Conservation (phyloP, 352 stramenopile genomes). For the Phytopythium vexans region DNA sequence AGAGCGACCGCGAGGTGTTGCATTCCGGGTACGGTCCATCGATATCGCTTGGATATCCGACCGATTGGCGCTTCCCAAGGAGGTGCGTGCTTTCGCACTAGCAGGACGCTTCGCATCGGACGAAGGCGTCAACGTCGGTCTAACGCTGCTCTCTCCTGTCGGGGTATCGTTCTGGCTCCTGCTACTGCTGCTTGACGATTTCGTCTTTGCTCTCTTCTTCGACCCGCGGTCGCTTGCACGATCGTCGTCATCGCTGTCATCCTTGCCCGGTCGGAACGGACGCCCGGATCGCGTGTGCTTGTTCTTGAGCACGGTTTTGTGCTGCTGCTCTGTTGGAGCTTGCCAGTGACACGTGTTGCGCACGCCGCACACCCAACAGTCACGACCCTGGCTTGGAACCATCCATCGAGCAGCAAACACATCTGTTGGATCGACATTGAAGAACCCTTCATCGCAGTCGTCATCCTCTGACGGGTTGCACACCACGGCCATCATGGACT, state of each 20-base stretch:
- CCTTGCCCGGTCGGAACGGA: constrained; percentile 7
- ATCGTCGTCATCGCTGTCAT: constrained; percentile 27
- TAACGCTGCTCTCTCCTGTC: too few relatives aligned
- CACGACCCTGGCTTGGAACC: constrained; percentile 44
- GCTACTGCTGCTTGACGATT: constrained; percentile 3
- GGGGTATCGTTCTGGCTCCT: constrained; percentile 2
- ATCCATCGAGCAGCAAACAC: constrained; percentile 67
- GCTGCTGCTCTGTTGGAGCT: constrained; percentile 33
- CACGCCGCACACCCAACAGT: constrained; percentile 79
- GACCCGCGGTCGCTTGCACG: constrained; percentile 8
- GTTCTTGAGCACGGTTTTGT: constrained; percentile 11
- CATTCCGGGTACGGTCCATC: too few relatives aligned
- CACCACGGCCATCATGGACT: constrained; percentile 70
- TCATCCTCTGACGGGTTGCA: constrained; percentile 70
- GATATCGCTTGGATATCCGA: not conserved
- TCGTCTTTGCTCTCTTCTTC: constrained; percentile 1
- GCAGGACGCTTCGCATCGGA: not conserved
- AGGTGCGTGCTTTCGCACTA: too few relatives aligned
- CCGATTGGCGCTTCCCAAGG: too few relatives aligned
- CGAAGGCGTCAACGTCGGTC: too few relatives aligned
- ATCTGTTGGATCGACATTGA: constrained; percentile 72
- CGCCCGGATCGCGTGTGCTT: constrained; percentile 4
- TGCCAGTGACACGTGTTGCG: constrained; percentile 71
- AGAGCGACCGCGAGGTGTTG: not conserved
- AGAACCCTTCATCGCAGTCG: constrained; percentile 54